These are phyloP conservation scores for Dovyalis caffra DNA, from an alignment of 345 rosid species.

Conservation along the genomic window DNA sequence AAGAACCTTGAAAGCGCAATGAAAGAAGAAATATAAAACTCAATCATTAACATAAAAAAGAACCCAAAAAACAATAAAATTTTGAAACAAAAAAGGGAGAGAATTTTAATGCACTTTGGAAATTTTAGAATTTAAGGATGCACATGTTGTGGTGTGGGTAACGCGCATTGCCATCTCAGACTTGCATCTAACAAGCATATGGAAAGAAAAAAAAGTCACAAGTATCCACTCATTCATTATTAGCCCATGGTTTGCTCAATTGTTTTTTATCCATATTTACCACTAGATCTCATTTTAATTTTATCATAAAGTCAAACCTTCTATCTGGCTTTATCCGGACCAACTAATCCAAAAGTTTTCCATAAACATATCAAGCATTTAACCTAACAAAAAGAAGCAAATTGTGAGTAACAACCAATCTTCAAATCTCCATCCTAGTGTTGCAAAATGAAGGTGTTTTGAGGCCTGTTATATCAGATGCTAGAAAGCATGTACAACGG, in stretches of 20 bases:
- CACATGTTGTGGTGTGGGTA: background rate
- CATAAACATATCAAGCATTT: background rate
- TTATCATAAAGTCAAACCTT: background rate
- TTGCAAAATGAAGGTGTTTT: background rate
- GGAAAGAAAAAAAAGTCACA: background rate
- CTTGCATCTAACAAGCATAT: background rate
- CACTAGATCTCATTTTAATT: background rate
- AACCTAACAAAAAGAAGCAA: background rate
- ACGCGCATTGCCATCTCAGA: background rate
- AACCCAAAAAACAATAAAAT: background rate
- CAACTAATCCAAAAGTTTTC: constrained; percentile 8
- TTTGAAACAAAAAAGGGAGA: background rate
- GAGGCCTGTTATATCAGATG: background rate
- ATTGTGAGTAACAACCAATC: background rate
- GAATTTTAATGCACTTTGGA: background rate
- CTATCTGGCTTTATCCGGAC: background rate
- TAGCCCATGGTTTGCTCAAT: background rate
- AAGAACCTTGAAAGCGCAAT: constrained; percentile 54
- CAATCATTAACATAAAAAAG: constrained; percentile 2
- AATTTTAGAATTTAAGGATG: background rate
- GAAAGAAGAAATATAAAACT: constrained; percentile 2
- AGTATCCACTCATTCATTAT: background rate
- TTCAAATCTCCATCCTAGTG: background rate
- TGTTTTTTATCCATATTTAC: background rate
- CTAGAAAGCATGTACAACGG: too few relatives aligned